phyloP scores from a whole-genome alignment of 2,329 filamentous ascomycete genomes.

The Xylariaceae sp. region DNA sequence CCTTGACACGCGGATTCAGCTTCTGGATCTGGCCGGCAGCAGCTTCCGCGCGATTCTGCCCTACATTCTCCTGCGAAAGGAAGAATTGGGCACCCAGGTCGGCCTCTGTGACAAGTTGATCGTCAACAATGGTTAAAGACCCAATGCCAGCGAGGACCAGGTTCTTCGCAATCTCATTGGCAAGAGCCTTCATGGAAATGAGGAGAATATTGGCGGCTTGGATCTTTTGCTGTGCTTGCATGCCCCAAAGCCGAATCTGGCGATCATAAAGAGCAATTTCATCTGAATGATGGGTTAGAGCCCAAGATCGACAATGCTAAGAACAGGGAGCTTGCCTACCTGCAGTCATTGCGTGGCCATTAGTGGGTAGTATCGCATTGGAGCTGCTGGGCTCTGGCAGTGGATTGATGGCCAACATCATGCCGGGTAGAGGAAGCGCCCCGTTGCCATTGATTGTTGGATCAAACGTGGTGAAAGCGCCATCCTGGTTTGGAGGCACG shows the following conservation, averaged over 20 bases:
- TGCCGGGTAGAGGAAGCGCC: slow-evolving; percentile 22
- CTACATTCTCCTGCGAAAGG: slow-evolving; percentile 70
- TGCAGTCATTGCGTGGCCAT: slow-evolving; percentile 42
- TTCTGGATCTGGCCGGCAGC: slow-evolving; percentile 78
- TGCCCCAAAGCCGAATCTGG: slow-evolving; percentile 96
- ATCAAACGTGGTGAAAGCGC: slow-evolving; percentile 24
- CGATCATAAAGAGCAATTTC: slow-evolving; percentile 97
- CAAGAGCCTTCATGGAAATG: slow-evolving; percentile 84
- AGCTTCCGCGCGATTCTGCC: slow-evolving; percentile 83
- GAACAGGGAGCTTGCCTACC: slow-evolving; percentile 36
- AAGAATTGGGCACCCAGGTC: slow-evolving; percentile 88
- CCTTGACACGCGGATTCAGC: slow-evolving; percentile 85
- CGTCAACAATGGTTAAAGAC: slow-evolving; percentile 86
- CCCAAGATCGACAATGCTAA: neutral
- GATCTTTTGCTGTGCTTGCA: slow-evolving; percentile 92
- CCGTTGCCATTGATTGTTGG: slow-evolving; percentile 30
- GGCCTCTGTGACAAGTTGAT: slow-evolving; percentile 73
- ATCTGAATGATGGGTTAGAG: slow-evolving; percentile 58
- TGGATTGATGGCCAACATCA: slow-evolving; percentile 27
- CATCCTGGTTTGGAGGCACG: slow-evolving; percentile 25
- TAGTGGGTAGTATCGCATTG: slow-evolving; percentile 22
- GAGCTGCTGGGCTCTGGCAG: slow-evolving; percentile 19
- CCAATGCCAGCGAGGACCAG: slow-evolving; percentile 92
- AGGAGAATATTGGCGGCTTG: slow-evolving; percentile 88
- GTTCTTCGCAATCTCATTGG: slow-evolving; percentile 96